Evolutionary conservation across 805 yeast genomes (phyloP).

Genomic region (Metschnikowia chrysomelidarum): DNA sequence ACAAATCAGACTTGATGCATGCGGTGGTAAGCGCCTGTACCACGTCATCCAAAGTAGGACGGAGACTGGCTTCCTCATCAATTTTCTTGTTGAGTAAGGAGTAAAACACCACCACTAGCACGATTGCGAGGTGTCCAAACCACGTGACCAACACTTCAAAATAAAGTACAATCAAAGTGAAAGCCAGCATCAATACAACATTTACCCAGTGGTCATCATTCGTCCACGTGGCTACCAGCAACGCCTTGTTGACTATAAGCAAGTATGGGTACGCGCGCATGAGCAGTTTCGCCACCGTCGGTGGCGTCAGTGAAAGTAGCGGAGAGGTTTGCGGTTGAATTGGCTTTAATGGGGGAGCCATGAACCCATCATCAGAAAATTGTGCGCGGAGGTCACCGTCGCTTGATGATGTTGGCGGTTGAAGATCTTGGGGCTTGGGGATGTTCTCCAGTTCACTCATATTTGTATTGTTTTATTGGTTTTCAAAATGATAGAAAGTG

Average conservation of each 20-base stretch:
- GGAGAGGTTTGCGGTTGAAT: constrained; percentile 65
- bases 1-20: constrained; percentile 70
- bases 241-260: constrained; percentile 62
- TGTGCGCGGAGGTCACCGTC: constrained; percentile 30
- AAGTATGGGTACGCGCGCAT: constrained; percentile 84
- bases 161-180: constrained; percentile 63
- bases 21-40: constrained; percentile 73
- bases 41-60: constrained; percentile 86
- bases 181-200: constrained; percentile 54
- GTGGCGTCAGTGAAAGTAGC: constrained; percentile 83
- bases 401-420: constrained; percentile 13
- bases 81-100: constrained; percentile 57
- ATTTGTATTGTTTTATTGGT: background rate
- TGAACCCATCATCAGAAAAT: constrained; percentile 18
- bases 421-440: constrained; percentile 15
- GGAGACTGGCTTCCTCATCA: constrained; percentile 54
- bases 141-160: constrained; percentile 77
- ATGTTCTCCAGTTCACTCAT: constrained; percentile 16
- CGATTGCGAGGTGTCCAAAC: constrained; percentile 76
- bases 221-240: constrained; percentile 88
- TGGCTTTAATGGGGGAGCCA: constrained; percentile 7
- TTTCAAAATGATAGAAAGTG: too few species aligned
- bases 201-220: constrained; percentile 79
- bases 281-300: constrained; percentile 81
- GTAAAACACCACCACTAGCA: constrained; percentile 57